Evolutionary conservation across 2,329 filamentous ascomycete genomes (phyloP).

Genomic region (Colletotrichum tropicicola): DNA sequence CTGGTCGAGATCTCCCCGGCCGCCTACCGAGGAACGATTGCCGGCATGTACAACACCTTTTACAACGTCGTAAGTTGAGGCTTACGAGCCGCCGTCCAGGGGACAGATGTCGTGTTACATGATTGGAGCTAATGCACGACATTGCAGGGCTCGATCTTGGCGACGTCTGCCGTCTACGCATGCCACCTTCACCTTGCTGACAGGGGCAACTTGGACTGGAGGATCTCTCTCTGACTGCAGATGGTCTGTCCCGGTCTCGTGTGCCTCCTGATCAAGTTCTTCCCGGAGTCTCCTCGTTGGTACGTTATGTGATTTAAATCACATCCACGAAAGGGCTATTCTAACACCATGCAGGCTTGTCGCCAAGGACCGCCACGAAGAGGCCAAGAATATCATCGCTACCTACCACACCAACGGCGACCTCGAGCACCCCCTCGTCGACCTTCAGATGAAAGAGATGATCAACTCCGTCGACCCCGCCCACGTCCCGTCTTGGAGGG

Average conservation of each 20-base stretch:
- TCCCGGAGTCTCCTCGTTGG: constrained; percentile 45
- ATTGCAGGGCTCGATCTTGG: constrained; percentile 37
- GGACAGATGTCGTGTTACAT: not conserved
- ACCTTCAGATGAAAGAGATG: constrained; percentile 28
- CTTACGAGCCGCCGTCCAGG: not conserved
- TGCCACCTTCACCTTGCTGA: constrained; percentile 39
- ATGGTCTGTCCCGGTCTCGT: constrained; percentile 43
- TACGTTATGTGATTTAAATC: no score
- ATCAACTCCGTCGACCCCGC: constrained; percentile 27
- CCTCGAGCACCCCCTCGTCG: constrained; percentile 34
- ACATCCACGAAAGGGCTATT: not conserved
- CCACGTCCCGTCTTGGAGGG: constrained; percentile 39
- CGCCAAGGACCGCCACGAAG: constrained; percentile 55
- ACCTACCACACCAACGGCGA: constrained; percentile 59
- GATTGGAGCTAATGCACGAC: not conserved
- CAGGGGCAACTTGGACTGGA: constrained; percentile 39
- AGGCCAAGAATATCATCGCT: constrained; percentile 57
- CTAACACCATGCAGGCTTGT: constrained; percentile 54
- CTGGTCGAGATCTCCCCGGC: constrained; percentile 70
- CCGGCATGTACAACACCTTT: constrained; percentile 59
- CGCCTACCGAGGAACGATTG: constrained; percentile 64
- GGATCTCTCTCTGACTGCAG: constrained; percentile 44
- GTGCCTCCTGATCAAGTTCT: constrained; percentile 40
- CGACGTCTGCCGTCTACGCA: constrained; percentile 41
- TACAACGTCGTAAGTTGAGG: constrained; percentile 46